Evolutionary conservation across 2,329 filamentous ascomycete genomes (phyloP), one percentile per base, ranked within the genome.

Genomic region (Raffaelea albimanens): DNA sequence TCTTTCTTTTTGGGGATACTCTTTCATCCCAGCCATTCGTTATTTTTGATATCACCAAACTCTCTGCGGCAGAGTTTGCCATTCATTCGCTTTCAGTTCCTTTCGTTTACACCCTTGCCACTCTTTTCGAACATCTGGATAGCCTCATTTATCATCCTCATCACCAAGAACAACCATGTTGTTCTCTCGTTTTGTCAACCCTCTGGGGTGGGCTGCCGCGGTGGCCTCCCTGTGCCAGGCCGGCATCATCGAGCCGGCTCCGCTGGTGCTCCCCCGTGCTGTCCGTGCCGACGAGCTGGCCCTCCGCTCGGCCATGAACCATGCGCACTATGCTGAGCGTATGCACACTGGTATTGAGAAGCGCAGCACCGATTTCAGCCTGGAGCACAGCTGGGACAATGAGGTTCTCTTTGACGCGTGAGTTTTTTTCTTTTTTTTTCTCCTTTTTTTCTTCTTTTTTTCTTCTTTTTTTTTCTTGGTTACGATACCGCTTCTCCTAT

Each of bases 381-480:
- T 58, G 20, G 43, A 36, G 11, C 49, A 48, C 44, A 44, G 44
- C 14, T 57, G 55, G 55, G 39, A 49, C 22, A 51, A 54, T 44
- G 40, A 53, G 18, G 44, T 49, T 16, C 46, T 53, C 19, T 57
- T 58, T 42, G 40, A 50, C 13, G 54, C 52, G 52, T 55, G 45
- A 40, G 50, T 31, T 25, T 13, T 16, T n/a, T 16, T 22, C 34
- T 18, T 18, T 34, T 11, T 13, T 39, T 22, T 19, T 33, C 11
- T 31, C 20, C 16, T 21, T 39, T 16, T 29, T 21, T 19, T n/a
- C 21, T 21, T 8, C 40, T 22, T 29, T 1, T 20, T 9, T 5
- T 16, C 40, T 41, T 41, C 19, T n/a, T 25, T 25, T 43, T 16
- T 16, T 8, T 25, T 16, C 22, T 16, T 16, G n/a, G 16, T 23